These are phyloP conservation scores for Euphorbia pulcherrima DNA, from an alignment of 345 rosid genomes.

Conservation along the genomic window DNA sequence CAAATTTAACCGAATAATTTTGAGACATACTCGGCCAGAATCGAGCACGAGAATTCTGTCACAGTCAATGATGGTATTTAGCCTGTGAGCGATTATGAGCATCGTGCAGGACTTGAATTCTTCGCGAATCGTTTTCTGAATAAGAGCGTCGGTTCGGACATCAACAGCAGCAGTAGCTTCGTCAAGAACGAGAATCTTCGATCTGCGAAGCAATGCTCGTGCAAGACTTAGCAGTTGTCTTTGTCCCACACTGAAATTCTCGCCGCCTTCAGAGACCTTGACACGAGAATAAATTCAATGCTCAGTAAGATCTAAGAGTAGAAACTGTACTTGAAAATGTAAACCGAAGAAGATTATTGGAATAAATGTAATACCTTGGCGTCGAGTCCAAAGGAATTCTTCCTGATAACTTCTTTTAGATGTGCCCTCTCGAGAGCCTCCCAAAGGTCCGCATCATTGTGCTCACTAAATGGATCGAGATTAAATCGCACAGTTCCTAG, in stretches of 20 bases:
- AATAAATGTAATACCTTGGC: slow-evolving; percentile 70
- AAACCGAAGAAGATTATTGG: neutral
- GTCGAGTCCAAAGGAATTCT: slow-evolving; percentile 76
- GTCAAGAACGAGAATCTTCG: slow-evolving; percentile 34
- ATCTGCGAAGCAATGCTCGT: slow-evolving; percentile 29
- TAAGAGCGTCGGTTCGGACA: slow-evolving; percentile 32
- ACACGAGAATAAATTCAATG: neutral
- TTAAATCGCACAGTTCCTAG: slow-evolving; percentile 87
- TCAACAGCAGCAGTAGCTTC: slow-evolving; percentile 38
- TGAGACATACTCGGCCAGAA: slow-evolving; percentile 29
- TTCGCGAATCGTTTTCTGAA: slow-evolving; percentile 31
- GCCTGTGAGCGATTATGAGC: slow-evolving; percentile 33
- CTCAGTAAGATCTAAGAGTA: no score
- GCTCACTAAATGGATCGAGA: slow-evolving; percentile 96
- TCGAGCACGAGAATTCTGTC: slow-evolving; percentile 34
- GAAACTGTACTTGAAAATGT: neutral
- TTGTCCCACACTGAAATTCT: slow-evolving; percentile 37
- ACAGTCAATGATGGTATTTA: slow-evolving; percentile 32
- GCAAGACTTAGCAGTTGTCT: slow-evolving; percentile 33
- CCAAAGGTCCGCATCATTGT: slow-evolving; percentile 96
- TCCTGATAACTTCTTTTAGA: slow-evolving; percentile 79
- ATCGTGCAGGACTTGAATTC: slow-evolving; percentile 31
- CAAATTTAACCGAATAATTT: neutral
- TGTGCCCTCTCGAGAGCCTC: slow-evolving; percentile 98
- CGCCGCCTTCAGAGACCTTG: slow-evolving; percentile 33